Evolutionary conservation across 2,329 filamentous ascomycete genomes (phyloP), one percentile per base, ranked within the genome.

Genomic region (Talaromyces funiculosus): DNA sequence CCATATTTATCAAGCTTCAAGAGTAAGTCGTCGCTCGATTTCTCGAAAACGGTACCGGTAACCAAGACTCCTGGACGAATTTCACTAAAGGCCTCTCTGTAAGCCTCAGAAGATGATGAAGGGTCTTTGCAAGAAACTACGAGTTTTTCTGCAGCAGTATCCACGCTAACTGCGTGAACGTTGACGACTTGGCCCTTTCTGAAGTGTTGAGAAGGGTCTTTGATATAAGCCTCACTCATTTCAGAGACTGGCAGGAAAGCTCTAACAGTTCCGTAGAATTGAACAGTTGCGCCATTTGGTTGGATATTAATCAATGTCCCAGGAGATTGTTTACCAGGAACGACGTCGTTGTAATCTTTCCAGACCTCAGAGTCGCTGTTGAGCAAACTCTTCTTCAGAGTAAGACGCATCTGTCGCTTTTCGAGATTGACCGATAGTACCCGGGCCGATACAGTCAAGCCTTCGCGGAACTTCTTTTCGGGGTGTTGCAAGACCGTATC

Each of bases 151-250:
- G 84, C 80, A 61, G 88, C 85, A 1, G 86, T 79, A 67, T 96
- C 86, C 54, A 97, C 86, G 54, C 88, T 89, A 35, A 96, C 75
- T n/a, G 95, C 86, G 69, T 93, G 90, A 20, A 97, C 90, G 68
- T 86, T 95, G 65, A 99, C 88, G 1, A 96, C 93, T 73, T 99
- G 94, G 0, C 94, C 95, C 45, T 86, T 77, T 37, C 88, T 86
- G 79, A 99, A 99, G 75, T 97, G 92, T 69, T 95, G 87, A 49
- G 84, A 85, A 4, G 94, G 92, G 69, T 97, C 90, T 66, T 89
- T 85, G 69, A 99, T 97, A 71, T 89, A 97, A 10, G 92, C 92
- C 73, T 99, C 94, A 72, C 94, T 97, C 94, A 99, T 99, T 75
- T 99, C 93, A 1, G 90, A 90, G 0, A 96, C 87, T 2, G 94